Evolutionary conservation across 371 early-diverging fungal genomes (phyloP).

Genomic region (Actinomortierella ambigua): DNA sequence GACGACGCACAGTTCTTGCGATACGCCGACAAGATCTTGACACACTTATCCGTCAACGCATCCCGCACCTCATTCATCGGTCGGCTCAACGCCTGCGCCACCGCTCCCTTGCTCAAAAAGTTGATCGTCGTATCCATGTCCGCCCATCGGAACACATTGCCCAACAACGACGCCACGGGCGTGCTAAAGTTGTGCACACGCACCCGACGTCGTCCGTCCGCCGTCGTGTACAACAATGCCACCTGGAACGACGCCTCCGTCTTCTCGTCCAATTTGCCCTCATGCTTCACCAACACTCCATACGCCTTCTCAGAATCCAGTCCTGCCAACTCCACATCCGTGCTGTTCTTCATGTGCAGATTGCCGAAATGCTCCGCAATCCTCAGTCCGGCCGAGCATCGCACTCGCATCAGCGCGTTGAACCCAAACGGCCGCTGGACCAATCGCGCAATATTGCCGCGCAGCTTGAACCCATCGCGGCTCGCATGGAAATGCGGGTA

Average conservation of each 20-base stretch:
- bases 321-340: conserved; percentile 91
- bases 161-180: conserved; percentile 77
- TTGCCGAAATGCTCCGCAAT: conserved; percentile 91
- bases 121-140: conserved; percentile 93
- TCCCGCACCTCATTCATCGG: conserved; percentile 84
- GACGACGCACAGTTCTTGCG: conserved; percentile 91
- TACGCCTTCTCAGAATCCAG: conserved; percentile 85
- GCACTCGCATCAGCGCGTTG: conserved; percentile 87
- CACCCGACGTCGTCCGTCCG: conserved; percentile 87
- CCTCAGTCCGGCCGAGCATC: conserved; percentile 87
- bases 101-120: conserved; percentile 78
- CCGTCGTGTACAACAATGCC: conserved; percentile 92
- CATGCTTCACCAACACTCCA: conserved; percentile 84
- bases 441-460: conserved; percentile 70
- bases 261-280: conserved; percentile 85
- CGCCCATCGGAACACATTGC: conserved; percentile 86
- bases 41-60: conserved; percentile 84
- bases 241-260: conserved; percentile 84
- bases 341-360: conserved; percentile 88
- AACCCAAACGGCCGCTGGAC: conserved; percentile 85
- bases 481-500: conserved; percentile 77
- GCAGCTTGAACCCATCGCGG: conserved; percentile 71
- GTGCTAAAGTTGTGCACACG: conserved; percentile 88
- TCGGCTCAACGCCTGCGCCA: conserved; percentile 65
- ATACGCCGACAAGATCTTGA: conserved; percentile 89